These are phyloP conservation scores for Thalassiosira ordinaria DNA, from an alignment of 352 stramenopile genomes.

Conservation along the genomic window DNA sequence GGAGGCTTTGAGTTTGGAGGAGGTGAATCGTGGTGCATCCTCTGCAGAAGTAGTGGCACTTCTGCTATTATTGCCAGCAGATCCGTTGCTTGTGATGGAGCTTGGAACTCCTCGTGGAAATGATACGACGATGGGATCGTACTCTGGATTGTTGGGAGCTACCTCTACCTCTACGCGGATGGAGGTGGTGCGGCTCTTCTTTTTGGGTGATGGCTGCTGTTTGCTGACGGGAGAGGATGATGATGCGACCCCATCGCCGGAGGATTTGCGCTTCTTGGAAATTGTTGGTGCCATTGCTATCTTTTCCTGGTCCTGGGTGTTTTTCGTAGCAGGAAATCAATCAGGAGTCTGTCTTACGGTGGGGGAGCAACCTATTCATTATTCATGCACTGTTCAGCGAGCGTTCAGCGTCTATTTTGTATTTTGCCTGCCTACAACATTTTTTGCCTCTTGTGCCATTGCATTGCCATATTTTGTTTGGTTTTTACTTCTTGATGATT, in stretches of 20 bases:
- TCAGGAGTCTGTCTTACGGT: too few species aligned
- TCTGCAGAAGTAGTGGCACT: too few species aligned
- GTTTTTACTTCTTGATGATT: too few species aligned
- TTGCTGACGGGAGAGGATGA: slow-evolving; percentile 1
- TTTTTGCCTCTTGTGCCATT: too few species aligned
- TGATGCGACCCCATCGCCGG: background rate
- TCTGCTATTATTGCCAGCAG: too few species aligned
- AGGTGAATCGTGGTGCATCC: slow-evolving; percentile 52
- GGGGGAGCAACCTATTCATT: too few species aligned
- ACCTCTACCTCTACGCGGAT: slow-evolving; percentile 9
- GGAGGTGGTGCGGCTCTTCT: background rate
- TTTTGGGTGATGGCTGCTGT: background rate
- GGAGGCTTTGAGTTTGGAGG: slow-evolving; percentile 46
- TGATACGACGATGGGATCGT: slow-evolving; percentile 77
- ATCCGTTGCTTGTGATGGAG: slow-evolving; percentile 22
- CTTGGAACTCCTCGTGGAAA: slow-evolving; percentile 75
- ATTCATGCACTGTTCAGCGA: too few species aligned
- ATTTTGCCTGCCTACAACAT: too few species aligned
- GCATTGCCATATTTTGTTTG: too few species aligned
- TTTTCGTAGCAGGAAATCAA: too few species aligned
- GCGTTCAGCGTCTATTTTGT: too few species aligned
- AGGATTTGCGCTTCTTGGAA: slow-evolving; percentile 7
- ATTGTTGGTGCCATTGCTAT: slow-evolving; percentile 4
- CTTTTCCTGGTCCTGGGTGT: too few species aligned
- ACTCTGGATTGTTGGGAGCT: slow-evolving; percentile 24